These are phyloP conservation scores for Rhizopus microsporus DNA, from an alignment of 371 early-diverging fungal species.

Conservation along the genomic window DNA sequence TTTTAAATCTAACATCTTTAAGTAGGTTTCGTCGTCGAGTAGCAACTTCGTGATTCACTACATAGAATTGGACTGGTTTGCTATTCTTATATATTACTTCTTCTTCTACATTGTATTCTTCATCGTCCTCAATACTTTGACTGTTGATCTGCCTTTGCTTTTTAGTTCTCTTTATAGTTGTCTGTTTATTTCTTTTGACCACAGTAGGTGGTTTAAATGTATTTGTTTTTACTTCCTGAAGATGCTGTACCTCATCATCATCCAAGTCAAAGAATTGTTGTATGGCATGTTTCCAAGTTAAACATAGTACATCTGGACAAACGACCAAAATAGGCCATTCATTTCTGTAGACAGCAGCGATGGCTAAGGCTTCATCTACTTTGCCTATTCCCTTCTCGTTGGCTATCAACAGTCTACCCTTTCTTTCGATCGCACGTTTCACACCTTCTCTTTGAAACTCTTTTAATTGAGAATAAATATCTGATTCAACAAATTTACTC, in stretches of 20 bases:
- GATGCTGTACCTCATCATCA: constrained; percentile 38
- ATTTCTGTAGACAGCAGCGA: constrained; percentile 49
- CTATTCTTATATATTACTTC: background rate
- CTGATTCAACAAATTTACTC: constrained; percentile 14
- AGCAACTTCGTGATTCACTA: constrained; percentile 46
- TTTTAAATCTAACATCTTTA: constrained; percentile 19
- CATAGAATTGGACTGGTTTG: constrained; percentile 31
- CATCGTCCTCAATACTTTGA: background rate
- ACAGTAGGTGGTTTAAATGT: constrained; percentile 2
- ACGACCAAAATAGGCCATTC: constrained; percentile 66
- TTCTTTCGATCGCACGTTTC: constrained; percentile 33
- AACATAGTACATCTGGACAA: constrained; percentile 56
- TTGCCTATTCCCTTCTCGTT: constrained; percentile 99
- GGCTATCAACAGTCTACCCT: constrained; percentile 77
- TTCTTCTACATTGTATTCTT: background rate
- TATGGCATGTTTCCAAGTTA: constrained; percentile 59
- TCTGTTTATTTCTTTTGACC: background rate
- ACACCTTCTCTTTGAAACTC: constrained; percentile 61
- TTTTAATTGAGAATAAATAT: constrained; percentile 31
- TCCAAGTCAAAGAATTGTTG: constrained; percentile 44
- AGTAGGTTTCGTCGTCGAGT: constrained; percentile 41
- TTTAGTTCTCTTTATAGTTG: background rate
- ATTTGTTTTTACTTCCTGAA: constrained; percentile 6
- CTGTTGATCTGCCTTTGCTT: background rate
- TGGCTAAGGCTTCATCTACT: constrained; percentile 86